Evolutionary conservation across 345 rosid genomes (phyloP), one percentile per base, ranked within the genome.

Genomic region (Rubroshorea leprosula): DNA sequence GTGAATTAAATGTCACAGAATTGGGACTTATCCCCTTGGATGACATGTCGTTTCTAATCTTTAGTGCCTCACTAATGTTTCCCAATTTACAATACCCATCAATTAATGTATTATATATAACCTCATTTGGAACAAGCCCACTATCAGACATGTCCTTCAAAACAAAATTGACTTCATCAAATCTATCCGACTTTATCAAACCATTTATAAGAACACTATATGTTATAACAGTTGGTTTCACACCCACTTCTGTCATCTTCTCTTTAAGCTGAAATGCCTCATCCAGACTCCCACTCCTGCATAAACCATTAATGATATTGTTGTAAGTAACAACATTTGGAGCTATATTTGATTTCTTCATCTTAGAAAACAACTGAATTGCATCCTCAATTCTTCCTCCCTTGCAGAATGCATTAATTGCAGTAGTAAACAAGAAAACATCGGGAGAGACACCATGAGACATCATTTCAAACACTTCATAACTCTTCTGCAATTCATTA

Each of bases 241-340:
- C 76, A 51, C 81, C 63, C 21, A 55, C 63, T 45, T 72, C 57
- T 20, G 57, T 63, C 97, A 86, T 89, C 77, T 65, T 82, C 50
- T 72, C 82, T 50, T 76, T 86, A 59, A 82, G 77, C 49, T 45
- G 62, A 52, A 80, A 70, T 16, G 86, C 92, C 58, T 83, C 90
- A 55, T 79, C 66, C 38, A 79, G 23, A 69, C 80, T 81, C 56
- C 89, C 81, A 25, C 57, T 72, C 78, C 72, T 78, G 71, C 86
- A 88, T 27, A 89, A 51, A 23, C 95, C 97, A 64, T 82, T 81
- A 23, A 89, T 84, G n/a, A 89, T 63, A 71, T 66, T 72, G 50
- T 89, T 89, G 41, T 75, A 89, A 3, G 95, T 78, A 58, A 81
- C 86, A 45, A 76, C 85, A 54, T 84, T 86, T 0, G 95, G 92